These are phyloP conservation scores for Dryas octopetala DNA, from an alignment of 306 rosid genomes.

Conservation along the genomic window DNA sequence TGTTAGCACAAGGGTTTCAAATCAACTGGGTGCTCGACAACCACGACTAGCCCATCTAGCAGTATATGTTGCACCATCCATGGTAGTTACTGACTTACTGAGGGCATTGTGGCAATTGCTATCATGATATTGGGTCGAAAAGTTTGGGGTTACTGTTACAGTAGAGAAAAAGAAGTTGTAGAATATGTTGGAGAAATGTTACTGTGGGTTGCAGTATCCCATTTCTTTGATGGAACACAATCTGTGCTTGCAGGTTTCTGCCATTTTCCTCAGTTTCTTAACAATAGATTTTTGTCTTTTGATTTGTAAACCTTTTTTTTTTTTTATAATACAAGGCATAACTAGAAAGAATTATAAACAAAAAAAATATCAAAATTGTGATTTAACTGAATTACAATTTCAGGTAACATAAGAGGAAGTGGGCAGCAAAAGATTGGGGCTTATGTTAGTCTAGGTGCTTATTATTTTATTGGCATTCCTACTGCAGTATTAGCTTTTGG, in stretches of 20 bases:
- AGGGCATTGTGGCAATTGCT: conserved; percentile 27
- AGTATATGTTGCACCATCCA: conserved; percentile 19
- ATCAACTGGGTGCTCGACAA: conserved; percentile 41
- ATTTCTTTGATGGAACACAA: conserved; percentile 48
- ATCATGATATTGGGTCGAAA: conserved; percentile 33
- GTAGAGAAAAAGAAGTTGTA: conserved; percentile 33
- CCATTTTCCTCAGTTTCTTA: background rate
- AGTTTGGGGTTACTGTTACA: conserved; percentile 48
- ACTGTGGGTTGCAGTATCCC: conserved; percentile 32
- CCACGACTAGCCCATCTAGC: conserved; percentile 32
- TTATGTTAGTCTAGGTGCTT: conserved; percentile 36
- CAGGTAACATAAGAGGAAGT: conserved; percentile 38
- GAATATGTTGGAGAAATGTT: conserved; percentile 39
- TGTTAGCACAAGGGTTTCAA: conserved; percentile 46
- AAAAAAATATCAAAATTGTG: background rate
- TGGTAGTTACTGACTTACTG: conserved; percentile 27
- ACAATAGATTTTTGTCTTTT: background rate
- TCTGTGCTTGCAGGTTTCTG: conserved; percentile 39
- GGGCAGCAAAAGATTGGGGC: conserved; percentile 50
- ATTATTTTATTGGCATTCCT: conserved; percentile 37
- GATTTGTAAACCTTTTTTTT: background rate
- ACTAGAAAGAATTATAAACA: background rate
- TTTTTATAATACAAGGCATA: too few relatives aligned
- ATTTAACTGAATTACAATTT: background rate
- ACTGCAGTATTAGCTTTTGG: conserved; percentile 33